phyloP scores from a whole-genome alignment of 768 basidiomycete genomes.

The Calocybe indica region DNA sequence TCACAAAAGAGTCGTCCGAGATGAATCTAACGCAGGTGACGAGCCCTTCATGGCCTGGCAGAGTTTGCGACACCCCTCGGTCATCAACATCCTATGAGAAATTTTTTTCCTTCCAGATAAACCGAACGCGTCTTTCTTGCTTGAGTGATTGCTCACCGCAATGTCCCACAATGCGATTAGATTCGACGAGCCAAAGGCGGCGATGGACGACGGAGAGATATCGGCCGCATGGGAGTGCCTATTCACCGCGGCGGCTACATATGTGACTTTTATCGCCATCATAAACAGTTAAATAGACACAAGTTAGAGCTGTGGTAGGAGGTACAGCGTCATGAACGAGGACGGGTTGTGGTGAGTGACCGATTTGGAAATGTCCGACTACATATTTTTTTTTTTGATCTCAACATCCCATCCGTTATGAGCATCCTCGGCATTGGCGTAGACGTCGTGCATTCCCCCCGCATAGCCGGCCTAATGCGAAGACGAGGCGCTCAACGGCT shows the following conservation, averaged over 20 bases:
- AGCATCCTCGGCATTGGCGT: constrained; percentile 69
- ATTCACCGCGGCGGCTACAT: constrained; percentile 44
- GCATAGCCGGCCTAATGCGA: constrained; percentile 48
- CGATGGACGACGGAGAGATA: constrained; percentile 32
- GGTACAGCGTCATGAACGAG: constrained; percentile 14
- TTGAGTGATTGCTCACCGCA: constrained; percentile 20
- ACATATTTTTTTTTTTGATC: too few species aligned
- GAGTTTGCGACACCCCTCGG: constrained; percentile 57
- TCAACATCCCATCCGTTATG: constrained; percentile 26
- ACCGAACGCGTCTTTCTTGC: background rate
- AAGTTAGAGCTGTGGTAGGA: constrained; percentile 13
- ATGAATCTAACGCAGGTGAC: constrained; percentile 78
- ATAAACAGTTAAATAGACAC: too few species aligned
- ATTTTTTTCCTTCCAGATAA: constrained; percentile 4
- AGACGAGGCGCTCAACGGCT: constrained; percentile 43
- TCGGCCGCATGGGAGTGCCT: constrained; percentile 45
- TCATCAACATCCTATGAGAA: constrained; percentile 38
- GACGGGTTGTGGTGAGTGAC: too few species aligned
- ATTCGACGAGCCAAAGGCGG: constrained; percentile 43
- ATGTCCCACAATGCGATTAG: constrained; percentile 41
- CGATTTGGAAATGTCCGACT: too few species aligned
- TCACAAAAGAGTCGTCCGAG: constrained; percentile 44
- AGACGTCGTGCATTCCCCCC: constrained; percentile 66
- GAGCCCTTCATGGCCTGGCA: constrained; percentile 67
- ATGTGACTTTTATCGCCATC: constrained; percentile 9